phyloP scores from a whole-genome alignment of 1,284 basidiomycete genomes.

The Rhodotorula glutinis region DNA sequence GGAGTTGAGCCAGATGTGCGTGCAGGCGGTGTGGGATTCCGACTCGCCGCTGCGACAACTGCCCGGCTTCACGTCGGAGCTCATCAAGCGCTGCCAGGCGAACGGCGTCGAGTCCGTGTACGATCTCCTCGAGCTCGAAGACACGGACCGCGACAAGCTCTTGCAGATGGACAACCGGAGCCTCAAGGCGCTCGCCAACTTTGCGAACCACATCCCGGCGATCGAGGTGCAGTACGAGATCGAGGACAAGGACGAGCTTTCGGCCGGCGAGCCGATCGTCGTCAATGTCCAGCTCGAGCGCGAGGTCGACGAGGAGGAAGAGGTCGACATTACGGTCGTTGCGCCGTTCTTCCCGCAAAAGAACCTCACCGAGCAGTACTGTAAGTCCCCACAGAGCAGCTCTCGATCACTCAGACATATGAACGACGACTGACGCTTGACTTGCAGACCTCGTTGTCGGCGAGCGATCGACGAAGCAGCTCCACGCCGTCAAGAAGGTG shows the following conservation, averaged over 20 bases:
- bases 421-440: neutral
- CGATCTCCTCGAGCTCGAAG: slow-evolving; percentile 96
- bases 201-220: slow-evolving; percentile 63
- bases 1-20: slow-evolving; percentile 98
- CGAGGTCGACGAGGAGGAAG: slow-evolving; percentile 74
- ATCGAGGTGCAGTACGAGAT: slow-evolving; percentile 82
- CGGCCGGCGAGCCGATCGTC: slow-evolving; percentile 74
- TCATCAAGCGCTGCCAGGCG: slow-evolving; percentile 78
- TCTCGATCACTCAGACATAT: no score
- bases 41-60: slow-evolving; percentile 93
- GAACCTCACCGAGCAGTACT: slow-evolving; percentile 89
- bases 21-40: slow-evolving; percentile 92
- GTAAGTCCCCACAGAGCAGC: slow-evolving; percentile 56
- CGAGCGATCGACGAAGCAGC: slow-evolving; percentile 29
- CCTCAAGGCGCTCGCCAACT: slow-evolving; percentile 85
- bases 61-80: slow-evolving; percentile 87
- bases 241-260: slow-evolving; percentile 72
- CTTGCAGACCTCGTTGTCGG: slow-evolving; percentile 1
- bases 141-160: slow-evolving; percentile 69
- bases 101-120: slow-evolving; percentile 81
- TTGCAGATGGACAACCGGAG: slow-evolving; percentile 78
- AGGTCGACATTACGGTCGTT: slow-evolving; percentile 72
- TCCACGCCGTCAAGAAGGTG: slow-evolving; percentile 92
- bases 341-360: slow-evolving; percentile 86
- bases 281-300: slow-evolving; percentile 75